Base-by-base conservation (phyloP, 257 asterid genomes). In the Gynochthodes officinalis region DNA sequence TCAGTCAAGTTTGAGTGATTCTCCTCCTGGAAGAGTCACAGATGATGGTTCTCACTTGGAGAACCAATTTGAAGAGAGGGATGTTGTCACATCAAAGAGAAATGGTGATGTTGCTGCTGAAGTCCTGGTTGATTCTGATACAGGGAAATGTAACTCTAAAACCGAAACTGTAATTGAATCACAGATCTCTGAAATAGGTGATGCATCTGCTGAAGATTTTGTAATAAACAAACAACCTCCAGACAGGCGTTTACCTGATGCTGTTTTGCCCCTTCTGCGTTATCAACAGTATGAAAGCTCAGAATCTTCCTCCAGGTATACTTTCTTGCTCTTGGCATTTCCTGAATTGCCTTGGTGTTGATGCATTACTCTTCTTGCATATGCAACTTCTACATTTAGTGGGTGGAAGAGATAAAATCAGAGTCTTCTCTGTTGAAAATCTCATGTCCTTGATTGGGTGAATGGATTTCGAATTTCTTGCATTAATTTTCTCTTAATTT, bases 291-390 rank as follows among this genome's bases (percentile, higher is more conserved):
- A 85, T 62, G 98, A 89, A 76, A 87, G 96, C 84, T 90, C 97
- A 1, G 99, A 92, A 76, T 92, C 96, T 80, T 89, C 96, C 58
- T 75, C 88, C 57, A 90, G 99, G 99, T 92, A 84, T 63, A 52
- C 37, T 70, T 69, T 69, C 69, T 63, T 75, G 16, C 40, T 74
- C 27, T 75, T 65, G 67, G 60, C 71, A 58, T 58, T 64, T 69
- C 59, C 54, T 23, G n/a, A 42, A 32, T 74, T 10, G 66, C 27
- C 43, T 21, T 79, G 67, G 19, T 57, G 54, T 42, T 61, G 55
- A 32, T 81, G 76, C 55, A 39, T 48, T 69, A 49, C 35, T 48
- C 28, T 59, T 19, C 69, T 28, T 69, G 21, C 74, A 39, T 76
- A 64, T 52, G 39, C 49, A 67, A 27, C 73, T 69, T 64, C 18